Conservation (phyloP, 2,329 filamentous ascomycete species). For the Nigrospora oryzae region DNA sequence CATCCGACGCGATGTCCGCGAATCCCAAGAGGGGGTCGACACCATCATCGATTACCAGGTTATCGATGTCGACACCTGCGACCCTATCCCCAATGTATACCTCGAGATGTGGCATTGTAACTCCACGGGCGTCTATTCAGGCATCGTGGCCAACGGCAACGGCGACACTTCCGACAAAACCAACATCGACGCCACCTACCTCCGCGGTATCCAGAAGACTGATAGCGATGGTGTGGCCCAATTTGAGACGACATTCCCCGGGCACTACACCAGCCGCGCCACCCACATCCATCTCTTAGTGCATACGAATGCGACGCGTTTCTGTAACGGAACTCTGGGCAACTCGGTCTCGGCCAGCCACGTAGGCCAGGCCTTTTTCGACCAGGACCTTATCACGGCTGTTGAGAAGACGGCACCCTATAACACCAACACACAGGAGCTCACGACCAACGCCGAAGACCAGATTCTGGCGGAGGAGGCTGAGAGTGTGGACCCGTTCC, state of each 20-base stretch:
- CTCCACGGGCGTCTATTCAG: not conserved
- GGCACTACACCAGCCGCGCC: not conserved
- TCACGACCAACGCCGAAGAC: not conserved
- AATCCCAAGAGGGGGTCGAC: slow-evolving; percentile 29
- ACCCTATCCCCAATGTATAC: slow-evolving; percentile 27
- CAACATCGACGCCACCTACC: not conserved
- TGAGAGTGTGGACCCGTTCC: not conserved
- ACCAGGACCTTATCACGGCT: not conserved
- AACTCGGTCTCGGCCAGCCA: not conserved
- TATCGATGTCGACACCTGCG: slow-evolving; percentile 34
- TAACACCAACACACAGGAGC: not conserved
- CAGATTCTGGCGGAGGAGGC: not conserved
- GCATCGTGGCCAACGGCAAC: slow-evolving; percentile 1
- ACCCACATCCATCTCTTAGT: not conserved
- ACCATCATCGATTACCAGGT: slow-evolving; percentile 34
- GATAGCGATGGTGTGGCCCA: not conserved
- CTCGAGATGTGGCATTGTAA: slow-evolving; percentile 30
- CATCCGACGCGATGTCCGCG: slow-evolving; percentile 31
- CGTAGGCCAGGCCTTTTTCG: slow-evolving; percentile 1
- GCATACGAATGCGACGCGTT: not conserved
- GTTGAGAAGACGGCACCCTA: not conserved
- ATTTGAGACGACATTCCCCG: not conserved
- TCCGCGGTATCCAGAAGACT: not conserved
- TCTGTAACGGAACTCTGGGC: not conserved
- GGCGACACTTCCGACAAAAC: not conserved